Evolutionary conservation across 441 rosid species (phyloP).

Genomic region (Biscutella laevigata): DNA sequence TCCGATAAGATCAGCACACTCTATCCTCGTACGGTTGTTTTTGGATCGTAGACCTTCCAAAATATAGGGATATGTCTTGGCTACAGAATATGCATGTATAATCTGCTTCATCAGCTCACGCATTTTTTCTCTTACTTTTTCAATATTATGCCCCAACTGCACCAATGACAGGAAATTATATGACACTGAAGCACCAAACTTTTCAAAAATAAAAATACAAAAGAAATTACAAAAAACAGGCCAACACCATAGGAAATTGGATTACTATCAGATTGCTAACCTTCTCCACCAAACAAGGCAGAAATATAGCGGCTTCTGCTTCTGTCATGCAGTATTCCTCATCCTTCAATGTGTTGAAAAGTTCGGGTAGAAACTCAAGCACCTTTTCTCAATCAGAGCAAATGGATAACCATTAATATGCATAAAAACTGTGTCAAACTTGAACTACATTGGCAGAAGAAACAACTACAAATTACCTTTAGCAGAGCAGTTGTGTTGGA

Average conservation of each 20-base stretch:
- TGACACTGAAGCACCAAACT: conserved; percentile 6
- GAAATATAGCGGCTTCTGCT: conserved; percentile 95
- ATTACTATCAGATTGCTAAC: conserved; percentile 29
- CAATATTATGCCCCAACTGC: conserved; percentile 99
- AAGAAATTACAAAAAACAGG: conserved; percentile 1
- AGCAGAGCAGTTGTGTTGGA: conserved; percentile 92
- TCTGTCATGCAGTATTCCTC: conserved; percentile 75
- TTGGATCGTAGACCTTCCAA: conserved; percentile 97
- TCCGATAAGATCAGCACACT: conserved; percentile 88
- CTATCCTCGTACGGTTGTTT: conserved; percentile 96
- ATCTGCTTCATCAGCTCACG: conserved; percentile 91
- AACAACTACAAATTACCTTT: conserved; percentile 47
- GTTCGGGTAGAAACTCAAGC: conserved; percentile 90
- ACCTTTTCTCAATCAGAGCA: conserved; percentile 46
- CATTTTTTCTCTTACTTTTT: conserved; percentile 96
- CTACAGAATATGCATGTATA: conserved; percentile 59
- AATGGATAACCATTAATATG: conserved; percentile 7
- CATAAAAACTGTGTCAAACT: background rate
- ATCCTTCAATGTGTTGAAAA: conserved; percentile 69
- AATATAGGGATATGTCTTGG: conserved; percentile 75
- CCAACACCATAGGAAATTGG: conserved; percentile 2
- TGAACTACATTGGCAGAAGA: conserved; percentile 1
- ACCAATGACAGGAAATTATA: conserved; percentile 22
- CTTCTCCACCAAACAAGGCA: conserved; percentile 96
- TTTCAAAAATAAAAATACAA: background rate